phyloP scores from a whole-genome alignment of 441 rosid species.

The Brassica balearica region DNA sequence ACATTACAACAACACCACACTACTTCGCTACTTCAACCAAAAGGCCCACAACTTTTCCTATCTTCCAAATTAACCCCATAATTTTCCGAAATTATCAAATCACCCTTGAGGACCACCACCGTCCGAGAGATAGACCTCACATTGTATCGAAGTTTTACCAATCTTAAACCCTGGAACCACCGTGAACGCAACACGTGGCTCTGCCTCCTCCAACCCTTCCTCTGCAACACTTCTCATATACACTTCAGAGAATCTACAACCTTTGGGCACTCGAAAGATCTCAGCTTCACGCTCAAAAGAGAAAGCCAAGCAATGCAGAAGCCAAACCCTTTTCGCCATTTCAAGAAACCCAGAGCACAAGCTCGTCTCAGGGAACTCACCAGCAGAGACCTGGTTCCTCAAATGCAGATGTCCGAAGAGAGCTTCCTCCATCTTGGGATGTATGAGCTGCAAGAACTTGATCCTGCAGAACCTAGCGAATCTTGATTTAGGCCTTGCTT shows the following conservation, averaged over 20 bases:
- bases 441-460: slow-evolving; percentile 75
- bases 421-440: slow-evolving; percentile 78
- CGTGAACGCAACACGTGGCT: slow-evolving; percentile 78
- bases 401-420: slow-evolving; percentile 63
- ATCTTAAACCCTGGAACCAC: slow-evolving; percentile 91
- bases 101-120: slow-evolving; percentile 15
- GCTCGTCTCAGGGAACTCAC: slow-evolving; percentile 63
- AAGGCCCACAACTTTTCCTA: slow-evolving; percentile 5
- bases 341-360: slow-evolving; percentile 66
- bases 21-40: slow-evolving; percentile 4
- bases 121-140: slow-evolving; percentile 61
- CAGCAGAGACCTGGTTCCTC: slow-evolving; percentile 55
- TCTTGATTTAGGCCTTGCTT: slow-evolving; percentile 59
- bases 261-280: slow-evolving; percentile 70
- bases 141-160: slow-evolving; percentile 71
- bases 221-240: slow-evolving; percentile 75
- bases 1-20: slow-evolving; percentile 22
- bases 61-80: not conserved
- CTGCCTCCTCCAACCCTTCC: slow-evolving; percentile 54
- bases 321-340: slow-evolving; percentile 87
- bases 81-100: not conserved
- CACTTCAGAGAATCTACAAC: slow-evolving; percentile 80
- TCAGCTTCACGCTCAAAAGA: slow-evolving; percentile 67
- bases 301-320: slow-evolving; percentile 80
- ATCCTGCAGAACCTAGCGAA: slow-evolving; percentile 67